Evolutionary conservation across 176 grass and related monocot species (phyloP).

Genomic region (Oryza meridionalis): DNA sequence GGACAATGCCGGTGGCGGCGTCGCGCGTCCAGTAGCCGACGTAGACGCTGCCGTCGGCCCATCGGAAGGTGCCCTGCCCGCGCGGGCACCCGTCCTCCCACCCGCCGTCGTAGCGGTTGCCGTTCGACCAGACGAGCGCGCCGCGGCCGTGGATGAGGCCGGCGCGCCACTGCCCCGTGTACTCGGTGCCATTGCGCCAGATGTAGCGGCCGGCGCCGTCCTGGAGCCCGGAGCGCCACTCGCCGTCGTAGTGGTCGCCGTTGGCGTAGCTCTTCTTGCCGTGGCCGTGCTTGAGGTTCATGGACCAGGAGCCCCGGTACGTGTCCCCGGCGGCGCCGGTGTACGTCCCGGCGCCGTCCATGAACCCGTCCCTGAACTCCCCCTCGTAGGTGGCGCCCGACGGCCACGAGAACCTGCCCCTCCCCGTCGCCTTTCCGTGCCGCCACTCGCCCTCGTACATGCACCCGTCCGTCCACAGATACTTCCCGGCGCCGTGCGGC

Average conservation of each 20-base stretch:
- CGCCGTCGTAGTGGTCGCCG: slow-evolving; percentile 91
- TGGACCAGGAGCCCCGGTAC: slow-evolving; percentile 77
- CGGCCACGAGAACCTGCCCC: slow-evolving; percentile 94
- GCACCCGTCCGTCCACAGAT: slow-evolving; percentile 96
- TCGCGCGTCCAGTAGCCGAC: slow-evolving; percentile 74
- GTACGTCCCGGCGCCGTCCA: slow-evolving; percentile 90
- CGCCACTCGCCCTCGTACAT: slow-evolving; percentile 97
- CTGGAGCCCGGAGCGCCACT: slow-evolving; percentile 75
- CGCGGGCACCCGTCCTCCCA: slow-evolving; percentile 86
- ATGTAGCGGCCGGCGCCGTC: slow-evolving; percentile 78
- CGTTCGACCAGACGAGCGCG: slow-evolving; percentile 69
- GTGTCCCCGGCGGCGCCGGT: slow-evolving; percentile 86
- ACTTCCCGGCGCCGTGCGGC: slow-evolving; percentile 80
- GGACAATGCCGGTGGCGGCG: slow-evolving; percentile 44
- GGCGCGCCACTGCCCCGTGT: slow-evolving; percentile 73
- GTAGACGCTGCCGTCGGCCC: slow-evolving; percentile 87
- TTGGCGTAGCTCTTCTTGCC: slow-evolving; percentile 86
- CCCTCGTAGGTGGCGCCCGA: slow-evolving; percentile 93
- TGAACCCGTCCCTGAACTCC: slow-evolving; percentile 86
- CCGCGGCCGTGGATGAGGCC: slow-evolving; percentile 83
- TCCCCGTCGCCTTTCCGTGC: slow-evolving; percentile 70
- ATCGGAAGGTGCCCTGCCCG: slow-evolving; percentile 77
- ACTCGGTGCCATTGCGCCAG: slow-evolving; percentile 92
- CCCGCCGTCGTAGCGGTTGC: slow-evolving; percentile 77
- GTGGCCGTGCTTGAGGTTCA: slow-evolving; percentile 88